Base-by-base conservation (phyloP, 2,329 filamentous ascomycete species). In the Thielaviopsis populi region DNA sequence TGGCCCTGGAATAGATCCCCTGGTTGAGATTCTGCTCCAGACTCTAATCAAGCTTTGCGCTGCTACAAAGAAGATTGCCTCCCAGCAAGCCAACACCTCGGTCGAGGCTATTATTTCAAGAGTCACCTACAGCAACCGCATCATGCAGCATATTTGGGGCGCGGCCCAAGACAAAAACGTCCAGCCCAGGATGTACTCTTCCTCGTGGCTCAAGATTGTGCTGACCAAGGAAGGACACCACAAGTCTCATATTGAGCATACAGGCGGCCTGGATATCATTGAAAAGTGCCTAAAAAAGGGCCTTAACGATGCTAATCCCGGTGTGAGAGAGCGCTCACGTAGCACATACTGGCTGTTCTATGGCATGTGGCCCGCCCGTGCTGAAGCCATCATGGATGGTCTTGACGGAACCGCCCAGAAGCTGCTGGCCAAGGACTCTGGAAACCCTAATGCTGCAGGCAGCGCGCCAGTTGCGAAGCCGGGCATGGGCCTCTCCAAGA, bases 151-250 rank as follows among this genome's bases (percentile, higher is more conserved):
- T 70, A 78, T 97, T 59, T 88, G 85, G 77, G 76, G 78, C 63
- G 91, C 92, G 27, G 87, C 83, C 67, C 87, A 95, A 72, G 92
- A 99, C 76, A 97, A 96, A 77, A 97, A 96, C 71, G 86, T 91
- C 1, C 88, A 94, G 70, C 87, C 91, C 17, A 84, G 94, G 67
- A 83, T 83, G 1, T 95, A 86, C 73, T 87, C 86, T 1, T 80
- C 87, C 1, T 85, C 82, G 7, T 99, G 94, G 94, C 76, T 97
- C 37, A 88, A 86, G 73, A 95, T 87, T 0, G 74, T 97, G 22
- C 75, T 99, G 46, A 85, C 81, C 68, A 89, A 89, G 69, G 88
- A 95, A 71, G 77, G 82, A 0, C 80, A 83, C 67, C 89, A 96
- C 74, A 95, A 91, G 75, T 82, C 78, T 67, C 85, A 90, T 48